Conservation (phyloP, 305 asterid species). For the Rubia peregrina region DNA sequence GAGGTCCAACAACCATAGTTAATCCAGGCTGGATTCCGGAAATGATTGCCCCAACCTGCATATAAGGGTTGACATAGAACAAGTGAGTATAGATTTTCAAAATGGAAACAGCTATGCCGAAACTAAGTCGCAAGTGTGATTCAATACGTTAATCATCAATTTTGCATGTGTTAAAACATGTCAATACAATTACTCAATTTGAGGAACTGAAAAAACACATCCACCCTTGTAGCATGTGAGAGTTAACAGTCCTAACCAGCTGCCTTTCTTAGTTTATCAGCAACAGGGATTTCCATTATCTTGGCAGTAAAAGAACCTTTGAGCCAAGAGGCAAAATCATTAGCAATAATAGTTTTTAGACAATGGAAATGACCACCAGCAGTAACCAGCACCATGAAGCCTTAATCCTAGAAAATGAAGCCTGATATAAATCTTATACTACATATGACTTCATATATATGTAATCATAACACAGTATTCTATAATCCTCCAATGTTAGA, state of each 20-base stretch:
- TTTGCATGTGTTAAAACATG: background rate
- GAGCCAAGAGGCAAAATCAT: background rate
- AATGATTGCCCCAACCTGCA: slow-evolving; percentile 78
- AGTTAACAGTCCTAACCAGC: background rate
- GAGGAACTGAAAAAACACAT: background rate
- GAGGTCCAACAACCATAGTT: slow-evolving; percentile 99
- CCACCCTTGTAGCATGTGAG: background rate
- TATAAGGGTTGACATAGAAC: slow-evolving; percentile 1
- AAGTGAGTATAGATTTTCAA: background rate
- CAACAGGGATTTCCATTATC: background rate
- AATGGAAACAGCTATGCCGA: background rate
- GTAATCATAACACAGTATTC: no score
- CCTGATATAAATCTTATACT: no score
- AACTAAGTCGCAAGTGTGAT: background rate
- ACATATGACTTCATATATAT: no score
- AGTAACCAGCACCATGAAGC: background rate
- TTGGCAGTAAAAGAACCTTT: background rate
- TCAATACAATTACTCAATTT: background rate
- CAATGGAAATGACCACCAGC: background rate
- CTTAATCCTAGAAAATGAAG: no score
- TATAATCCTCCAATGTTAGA: no score
- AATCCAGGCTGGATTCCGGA: slow-evolving; percentile 97
- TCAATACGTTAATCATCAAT: background rate
- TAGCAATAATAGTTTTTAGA: background rate
- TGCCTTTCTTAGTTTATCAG: slow-evolving; percentile 2